A percentile compares a stretch with the other conserved stretches of the same genome.
Evolutionary conservation across 2,329 filamentous ascomycete genomes (phyloP).

Genomic region (Botryosphaeria agaves): DNA sequence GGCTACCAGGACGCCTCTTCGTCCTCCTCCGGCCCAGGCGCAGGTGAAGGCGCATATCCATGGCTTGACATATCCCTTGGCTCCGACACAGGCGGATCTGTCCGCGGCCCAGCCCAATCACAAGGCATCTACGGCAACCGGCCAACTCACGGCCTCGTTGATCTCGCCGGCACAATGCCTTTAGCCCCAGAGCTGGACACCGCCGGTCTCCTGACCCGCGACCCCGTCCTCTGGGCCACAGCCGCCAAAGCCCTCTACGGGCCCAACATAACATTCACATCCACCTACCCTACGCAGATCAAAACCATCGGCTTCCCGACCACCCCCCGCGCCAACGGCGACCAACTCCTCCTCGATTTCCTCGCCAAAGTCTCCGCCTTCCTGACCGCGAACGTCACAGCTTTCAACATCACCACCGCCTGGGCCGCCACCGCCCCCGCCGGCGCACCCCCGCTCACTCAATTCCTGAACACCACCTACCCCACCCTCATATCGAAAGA

Average conservation of each 20-base stretch:
- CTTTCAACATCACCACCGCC: constrained; percentile 17
- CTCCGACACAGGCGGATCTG: constrained; percentile 31
- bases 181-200: constrained; percentile 30
- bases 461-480: constrained; percentile 27
- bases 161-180: constrained; percentile 31
- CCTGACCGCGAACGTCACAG: constrained; percentile 19
- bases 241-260: constrained; percentile 28
- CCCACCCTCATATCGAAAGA: constrained; percentile 29
- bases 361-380: constrained; percentile 24
- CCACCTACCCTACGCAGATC: constrained; percentile 23
- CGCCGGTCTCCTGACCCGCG: constrained; percentile 27
- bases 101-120: constrained; percentile 29
- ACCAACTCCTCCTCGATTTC: constrained; percentile 24
- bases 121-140: constrained; percentile 34
- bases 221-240: constrained; percentile 24
- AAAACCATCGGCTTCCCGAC: constrained; percentile 25
- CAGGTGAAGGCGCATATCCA: constrained; percentile 25
- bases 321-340: constrained; percentile 15
- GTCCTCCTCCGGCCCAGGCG: constrained; percentile 29
- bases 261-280: constrained; percentile 24
- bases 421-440: constrained; percentile 18
- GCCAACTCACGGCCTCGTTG: constrained; percentile 28
- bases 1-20: constrained; percentile 28
- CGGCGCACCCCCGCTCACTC: constrained; percentile 13
- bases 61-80: constrained; percentile 35